Evolutionary conservation across 2,329 filamentous ascomycete species (phyloP), one percentile per base, ranked within the genome.

Genomic region (Ophiostoma montium): DNA sequence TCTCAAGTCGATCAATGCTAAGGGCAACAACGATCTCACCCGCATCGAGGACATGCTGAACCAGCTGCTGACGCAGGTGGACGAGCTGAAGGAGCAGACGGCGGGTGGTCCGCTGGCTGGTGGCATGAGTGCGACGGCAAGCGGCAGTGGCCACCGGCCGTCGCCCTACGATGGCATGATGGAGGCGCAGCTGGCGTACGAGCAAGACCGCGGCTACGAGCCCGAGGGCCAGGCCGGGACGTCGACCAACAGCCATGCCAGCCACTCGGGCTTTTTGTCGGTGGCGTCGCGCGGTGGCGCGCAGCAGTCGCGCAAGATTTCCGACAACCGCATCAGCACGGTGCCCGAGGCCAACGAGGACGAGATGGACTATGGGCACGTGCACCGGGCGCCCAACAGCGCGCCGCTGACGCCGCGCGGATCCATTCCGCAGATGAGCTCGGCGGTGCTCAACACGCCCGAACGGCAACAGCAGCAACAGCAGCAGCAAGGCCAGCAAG

Each of bases 21-120:
- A 92, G 68, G 90, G 87, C 47, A 81, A 84, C 8, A 90, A 84
- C 58, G 92, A 98, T 58, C 75, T 95, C 47, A 78, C 80, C 55
- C 84, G 87, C 57, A 95, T 95, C 54, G 86, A 92, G 63, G 84
- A 86, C 53, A 90, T 92, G 84, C 75, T 98, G 32, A 85, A 92
- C 63, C 88, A 95, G 61, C 75, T 98, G 19, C 77, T 98, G 18
- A 84, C 81, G 46, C 92, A 98, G 62, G 89, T 98, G 7, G 90
- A 96, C 62, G 84, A 78, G 43, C 71, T 92, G 51, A 86, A 88
- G 60, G 75, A 70, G 9, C 75, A 78, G 57, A 74, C 71, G 3
- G 70, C 68, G 1, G 63, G 64, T 12, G 57, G 61, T 33, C 53
- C 61, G 45, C 51, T 47, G 1, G 16, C 48, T 9, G 48, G 47